These are phyloP conservation scores for Laguncularia racemosa DNA, from an alignment of 345 rosid genomes.

Conservation along the genomic window DNA sequence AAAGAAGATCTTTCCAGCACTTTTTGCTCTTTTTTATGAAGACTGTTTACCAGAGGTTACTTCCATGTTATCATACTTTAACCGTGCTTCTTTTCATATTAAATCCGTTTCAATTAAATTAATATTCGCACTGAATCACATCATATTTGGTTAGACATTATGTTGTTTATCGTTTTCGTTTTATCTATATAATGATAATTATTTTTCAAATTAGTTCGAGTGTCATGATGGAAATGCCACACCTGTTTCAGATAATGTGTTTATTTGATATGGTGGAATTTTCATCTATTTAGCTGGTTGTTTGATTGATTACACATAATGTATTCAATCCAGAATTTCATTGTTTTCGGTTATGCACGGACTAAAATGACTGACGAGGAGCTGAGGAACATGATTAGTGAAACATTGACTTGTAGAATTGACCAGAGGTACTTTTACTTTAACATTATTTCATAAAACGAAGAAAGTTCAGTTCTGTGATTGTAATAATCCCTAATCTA, in stretches of 20 bases:
- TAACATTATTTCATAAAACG: constrained; percentile 1
- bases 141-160: too few relatives aligned
- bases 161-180: too few relatives aligned
- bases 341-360: constrained; percentile 76
- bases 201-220: too few relatives aligned
- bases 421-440: constrained; percentile 49
- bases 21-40: constrained; percentile 81
- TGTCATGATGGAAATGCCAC: too few relatives aligned
- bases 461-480: neutral
- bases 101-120: too few relatives aligned
- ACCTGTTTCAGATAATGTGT: too few relatives aligned
- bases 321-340: constrained; percentile 38
- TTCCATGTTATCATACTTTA: neutral
- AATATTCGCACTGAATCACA: too few relatives aligned
- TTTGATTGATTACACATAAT: neutral
- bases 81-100: neutral
- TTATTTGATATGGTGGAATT: neutral
- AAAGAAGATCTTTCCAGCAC: constrained; percentile 91
- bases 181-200: too few relatives aligned
- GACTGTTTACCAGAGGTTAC: constrained; percentile 65
- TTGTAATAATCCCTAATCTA: neutral
- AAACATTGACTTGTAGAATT: constrained; percentile 76
- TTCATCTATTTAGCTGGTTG: neutral
- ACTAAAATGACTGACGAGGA: constrained; percentile 67
- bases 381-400: constrained; percentile 66